Evolutionary conservation across 805 yeast genomes (phyloP).

Genomic region (Hanseniaspora taiwanica): DNA sequence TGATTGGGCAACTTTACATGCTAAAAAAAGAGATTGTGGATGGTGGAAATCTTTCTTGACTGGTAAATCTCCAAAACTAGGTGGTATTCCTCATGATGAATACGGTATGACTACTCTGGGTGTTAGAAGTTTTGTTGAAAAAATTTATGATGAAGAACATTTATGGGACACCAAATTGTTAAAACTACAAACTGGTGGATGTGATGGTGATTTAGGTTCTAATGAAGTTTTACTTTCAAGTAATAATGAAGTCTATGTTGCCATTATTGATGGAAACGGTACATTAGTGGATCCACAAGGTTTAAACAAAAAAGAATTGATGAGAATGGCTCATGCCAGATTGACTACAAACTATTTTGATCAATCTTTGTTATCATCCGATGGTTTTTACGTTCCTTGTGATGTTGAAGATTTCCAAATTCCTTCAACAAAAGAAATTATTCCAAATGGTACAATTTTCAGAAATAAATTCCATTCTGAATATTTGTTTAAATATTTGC

Average conservation of each 20-base stretch:
- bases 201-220: slow-evolving; percentile 95
- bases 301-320: slow-evolving; percentile 63
- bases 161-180: slow-evolving; percentile 45
- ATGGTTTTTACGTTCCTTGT: slow-evolving; percentile 73
- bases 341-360: slow-evolving; percentile 62
- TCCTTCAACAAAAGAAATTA: slow-evolving; percentile 41
- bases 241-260: slow-evolving; percentile 66
- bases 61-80: slow-evolving; percentile 81
- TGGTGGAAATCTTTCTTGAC: slow-evolving; percentile 99
- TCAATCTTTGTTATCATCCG: slow-evolving; percentile 45
- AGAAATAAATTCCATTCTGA: slow-evolving; percentile 83
- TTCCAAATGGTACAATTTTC: slow-evolving; percentile 77
- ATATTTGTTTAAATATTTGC: slow-evolving; percentile 44
- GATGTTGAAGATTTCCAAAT: slow-evolving; percentile 70
- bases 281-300: slow-evolving; percentile 89
- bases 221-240: slow-evolving; percentile 83
- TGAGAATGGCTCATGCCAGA: slow-evolving; percentile 66
- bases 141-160: slow-evolving; percentile 66
- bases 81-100: slow-evolving; percentile 97
- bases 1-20: slow-evolving; percentile 96
- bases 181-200: slow-evolving; percentile 96
- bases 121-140: slow-evolving; percentile 82
- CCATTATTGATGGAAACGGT: slow-evolving; percentile 91
- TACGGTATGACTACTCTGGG: slow-evolving; percentile 97
- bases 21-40: slow-evolving; percentile 80